A percentile compares a stretch with the other conserved stretches of the same genome.
These are phyloP conservation scores for Ceratocystis lukuohia DNA, from an alignment of 2,329 filamentous ascomycete genomes.

Conservation along the genomic window DNA sequence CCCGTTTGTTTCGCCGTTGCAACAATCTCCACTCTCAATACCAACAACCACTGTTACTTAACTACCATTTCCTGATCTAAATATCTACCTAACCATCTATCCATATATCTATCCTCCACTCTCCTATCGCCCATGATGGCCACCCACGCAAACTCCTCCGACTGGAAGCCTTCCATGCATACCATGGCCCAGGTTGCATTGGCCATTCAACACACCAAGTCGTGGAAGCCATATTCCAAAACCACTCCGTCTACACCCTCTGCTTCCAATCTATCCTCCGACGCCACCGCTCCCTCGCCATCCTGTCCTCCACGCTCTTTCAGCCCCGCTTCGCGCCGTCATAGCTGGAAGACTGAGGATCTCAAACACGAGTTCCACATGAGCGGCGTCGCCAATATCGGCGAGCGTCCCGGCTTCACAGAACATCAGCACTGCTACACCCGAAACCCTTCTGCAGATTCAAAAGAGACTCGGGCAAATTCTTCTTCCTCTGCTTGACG, in stretches of 20 bases:
- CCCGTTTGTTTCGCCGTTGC: not conserved
- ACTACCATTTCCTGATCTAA: not conserved
- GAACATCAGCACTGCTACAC: conserved; percentile 24
- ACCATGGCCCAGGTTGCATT: conserved; percentile 14
- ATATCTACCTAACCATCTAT: not conserved
- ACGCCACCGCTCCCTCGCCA: not conserved
- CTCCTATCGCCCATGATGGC: not conserved
- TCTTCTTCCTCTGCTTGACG: not conserved
- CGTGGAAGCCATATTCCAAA: conserved; percentile 5
- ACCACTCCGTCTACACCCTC: not conserved
- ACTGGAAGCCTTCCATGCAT: conserved; percentile 13
- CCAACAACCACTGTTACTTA: not conserved
- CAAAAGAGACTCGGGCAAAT: not conserved
- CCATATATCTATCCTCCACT: not conserved
- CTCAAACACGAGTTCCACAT: conserved; percentile 40
- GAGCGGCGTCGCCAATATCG: conserved; percentile 29
- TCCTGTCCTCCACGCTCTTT: not conserved
- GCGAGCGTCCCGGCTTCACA: conserved; percentile 32
- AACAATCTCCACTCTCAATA: not conserved
- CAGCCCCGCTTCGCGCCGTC: conserved; percentile 28
- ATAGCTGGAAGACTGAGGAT: conserved; percentile 42
- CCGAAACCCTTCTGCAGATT: not conserved
- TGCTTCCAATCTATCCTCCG: not conserved
- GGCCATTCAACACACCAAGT: conserved; percentile 14
- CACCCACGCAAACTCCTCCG: not conserved